A percentile compares a stretch with the other conserved stretches of the same genome.
These are phyloP conservation scores for Aspergillus haitiensis DNA, from an alignment of 495 filamentous ascomycete species.

Conservation along the genomic window DNA sequence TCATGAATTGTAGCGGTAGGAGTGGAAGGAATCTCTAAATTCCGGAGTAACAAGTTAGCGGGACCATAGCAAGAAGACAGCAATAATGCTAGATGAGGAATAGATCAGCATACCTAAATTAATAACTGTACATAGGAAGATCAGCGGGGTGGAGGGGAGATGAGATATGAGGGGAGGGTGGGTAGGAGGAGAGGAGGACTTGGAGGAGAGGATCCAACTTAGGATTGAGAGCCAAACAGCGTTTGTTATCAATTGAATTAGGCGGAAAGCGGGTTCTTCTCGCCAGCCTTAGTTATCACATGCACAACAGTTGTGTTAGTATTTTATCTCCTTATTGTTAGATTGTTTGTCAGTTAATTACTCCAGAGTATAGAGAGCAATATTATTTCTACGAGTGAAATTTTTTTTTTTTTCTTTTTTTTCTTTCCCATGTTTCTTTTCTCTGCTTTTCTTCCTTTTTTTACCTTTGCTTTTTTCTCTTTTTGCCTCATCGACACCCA, in stretches of 20 bases:
- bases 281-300: slow-evolving; percentile 17
- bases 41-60: slow-evolving; percentile 5
- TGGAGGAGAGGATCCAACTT: neutral
- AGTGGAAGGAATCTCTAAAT: slow-evolving; percentile 10
- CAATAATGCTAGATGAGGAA: slow-evolving; percentile 10
- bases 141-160: slow-evolving; percentile 9
- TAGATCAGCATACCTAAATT: slow-evolving; percentile 12
- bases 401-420: too few species aligned
- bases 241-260: slow-evolving; percentile 31
- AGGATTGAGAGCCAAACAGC: neutral
- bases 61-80: slow-evolving; percentile 1
- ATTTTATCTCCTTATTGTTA: neutral
- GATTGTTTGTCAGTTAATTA: neutral
- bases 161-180: slow-evolving; percentile 8
- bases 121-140: slow-evolving; percentile 4
- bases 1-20: slow-evolving; percentile 4
- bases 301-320: slow-evolving; percentile 7
- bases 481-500: neutral
- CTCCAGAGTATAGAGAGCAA: neutral
- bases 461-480: neutral
- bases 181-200: slow-evolving; percentile 14
- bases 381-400: too few species aligned
- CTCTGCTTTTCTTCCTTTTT: neutral
- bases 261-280: slow-evolving; percentile 19
- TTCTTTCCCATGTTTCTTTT: neutral